A percentile compares a stretch with the other conserved stretches of the same genome.
Conservation (phyloP, 2,329 filamentous ascomycete species). For the Aspergillus intermedius region DNA sequence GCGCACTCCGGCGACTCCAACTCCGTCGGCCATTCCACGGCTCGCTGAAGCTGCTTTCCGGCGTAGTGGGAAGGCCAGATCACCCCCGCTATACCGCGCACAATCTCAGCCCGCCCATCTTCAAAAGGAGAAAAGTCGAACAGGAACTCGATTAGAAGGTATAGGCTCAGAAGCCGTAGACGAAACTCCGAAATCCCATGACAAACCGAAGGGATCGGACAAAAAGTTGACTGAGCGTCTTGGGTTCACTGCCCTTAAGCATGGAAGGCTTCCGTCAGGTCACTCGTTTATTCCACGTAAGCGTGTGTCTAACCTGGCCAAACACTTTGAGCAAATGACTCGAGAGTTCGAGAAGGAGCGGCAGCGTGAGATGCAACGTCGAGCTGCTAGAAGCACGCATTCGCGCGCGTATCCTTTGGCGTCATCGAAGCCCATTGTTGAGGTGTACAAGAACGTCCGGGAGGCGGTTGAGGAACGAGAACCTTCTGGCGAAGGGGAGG, state of each 20-base stretch:
- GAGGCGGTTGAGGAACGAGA: conserved; percentile 82
- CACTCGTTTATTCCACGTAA: conserved; percentile 79
- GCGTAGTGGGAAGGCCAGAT: conserved; percentile 31
- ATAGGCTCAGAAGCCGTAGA: conserved; percentile 18
- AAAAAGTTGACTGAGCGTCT: conserved; percentile 72
- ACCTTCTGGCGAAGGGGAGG: conserved; percentile 56
- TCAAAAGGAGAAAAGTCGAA: conserved; percentile 21
- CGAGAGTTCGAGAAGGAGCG: conserved; percentile 95
- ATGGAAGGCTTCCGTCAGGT: conserved; percentile 40
- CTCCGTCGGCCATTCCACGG: conserved; percentile 35
- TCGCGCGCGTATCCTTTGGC: conserved; percentile 82
- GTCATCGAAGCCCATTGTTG: conserved; percentile 89
- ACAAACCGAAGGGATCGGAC: conserved; percentile 46
- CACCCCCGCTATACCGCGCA: conserved; percentile 45
- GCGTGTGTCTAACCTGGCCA: conserved; percentile 83
- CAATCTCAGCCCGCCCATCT: conserved; percentile 46
- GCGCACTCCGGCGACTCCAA: conserved; percentile 16
- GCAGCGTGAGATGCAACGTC: conserved; percentile 71
- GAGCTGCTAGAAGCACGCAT: conserved; percentile 67
- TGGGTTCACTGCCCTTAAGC: conserved; percentile 60
- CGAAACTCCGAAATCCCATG: conserved; percentile 14
- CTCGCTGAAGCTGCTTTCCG: conserved; percentile 31
- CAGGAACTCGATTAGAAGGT: conserved; percentile 13
- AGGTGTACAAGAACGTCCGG: conserved; percentile 89
- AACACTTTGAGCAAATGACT: conserved; percentile 93